Base-by-base conservation (phyloP, 768 basidiomycete genomes). In the Arthromyces matolae region DNA sequence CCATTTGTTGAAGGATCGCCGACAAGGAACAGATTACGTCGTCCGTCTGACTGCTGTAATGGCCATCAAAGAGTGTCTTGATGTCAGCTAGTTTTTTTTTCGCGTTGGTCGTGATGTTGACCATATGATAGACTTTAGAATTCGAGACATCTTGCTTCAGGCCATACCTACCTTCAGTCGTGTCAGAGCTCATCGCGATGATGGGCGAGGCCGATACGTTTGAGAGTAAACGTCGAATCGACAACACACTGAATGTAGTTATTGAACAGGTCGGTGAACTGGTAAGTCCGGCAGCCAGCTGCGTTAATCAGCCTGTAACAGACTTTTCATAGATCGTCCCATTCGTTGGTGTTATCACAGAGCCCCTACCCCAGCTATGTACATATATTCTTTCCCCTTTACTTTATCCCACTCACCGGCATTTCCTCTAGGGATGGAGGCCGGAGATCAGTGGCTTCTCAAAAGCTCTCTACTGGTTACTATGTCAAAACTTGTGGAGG, bases 11-110 rank as follows among this genome's bases (percentile, higher is more conserved):
- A 73, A 75, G 50, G 84, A 88, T 52, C 77, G 80, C 35, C 77
- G 82, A 4, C 70, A 76, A 6, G 83, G 88, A 8, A 83, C 87
- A 3, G 92, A 95, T 60, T 71, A 79, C 19, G 93, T 93, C 13
- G 93, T 97, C 39, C 81, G 92, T 4, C 71, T 97, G 28, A 92
- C 91, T 1, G 86, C 93, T 20, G 86, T 89, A 0, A 73, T 80
- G 19, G 84, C 92, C 10, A 61, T 97, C 23, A 77, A 81, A 31
- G 86, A 93, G 61, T 90, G 90, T 58, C 78, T 93, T 19, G 87
- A 95, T 62, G 93, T 94, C 68, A 54, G 89, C 68, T 20, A 33
- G 19, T 33, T 13, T 32, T 10, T 19, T 4, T 27, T 23, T 31
- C 6, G 27, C 8, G 23, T 14, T 19, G 10, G 23, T 8, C 24